Evolutionary conservation across 2,329 filamentous ascomycete genomes (phyloP).

Genomic region (Trichoderma pleuroti): DNA sequence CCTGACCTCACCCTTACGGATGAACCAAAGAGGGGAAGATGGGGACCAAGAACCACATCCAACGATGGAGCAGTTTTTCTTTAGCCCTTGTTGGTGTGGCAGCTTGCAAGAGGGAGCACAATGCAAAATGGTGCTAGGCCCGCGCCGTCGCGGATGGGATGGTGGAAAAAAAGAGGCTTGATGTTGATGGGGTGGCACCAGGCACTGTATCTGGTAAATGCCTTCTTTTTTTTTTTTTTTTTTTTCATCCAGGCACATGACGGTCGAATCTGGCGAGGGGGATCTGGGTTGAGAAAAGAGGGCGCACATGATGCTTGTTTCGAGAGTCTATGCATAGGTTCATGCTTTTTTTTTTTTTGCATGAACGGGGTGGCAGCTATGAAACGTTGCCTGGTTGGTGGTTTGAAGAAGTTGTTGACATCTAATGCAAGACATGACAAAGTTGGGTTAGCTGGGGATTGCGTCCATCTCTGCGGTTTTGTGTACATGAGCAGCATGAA

Average conservation of each 20-base stretch:
- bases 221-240: background rate
- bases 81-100: background rate
- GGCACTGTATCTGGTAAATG: background rate
- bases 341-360: background rate
- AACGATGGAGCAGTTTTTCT: background rate
- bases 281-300: background rate
- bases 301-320: background rate
- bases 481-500: background rate
- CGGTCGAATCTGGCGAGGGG: background rate
- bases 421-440: background rate
- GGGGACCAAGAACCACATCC: background rate
- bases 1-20: background rate
- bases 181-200: background rate
- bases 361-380: background rate
- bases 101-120: background rate
- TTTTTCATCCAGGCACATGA: background rate
- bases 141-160: conserved; percentile 5
- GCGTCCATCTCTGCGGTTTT: background rate
- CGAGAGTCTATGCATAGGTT: background rate
- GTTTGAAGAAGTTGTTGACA: background rate
- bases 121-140: conserved; percentile 7
- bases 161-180: background rate
- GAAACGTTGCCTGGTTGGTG: background rate
- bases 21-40: background rate
- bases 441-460: background rate